phyloP scores from a whole-genome alignment of 352 stramenopile genomes.

The Phytophthora niederhauseri region DNA sequence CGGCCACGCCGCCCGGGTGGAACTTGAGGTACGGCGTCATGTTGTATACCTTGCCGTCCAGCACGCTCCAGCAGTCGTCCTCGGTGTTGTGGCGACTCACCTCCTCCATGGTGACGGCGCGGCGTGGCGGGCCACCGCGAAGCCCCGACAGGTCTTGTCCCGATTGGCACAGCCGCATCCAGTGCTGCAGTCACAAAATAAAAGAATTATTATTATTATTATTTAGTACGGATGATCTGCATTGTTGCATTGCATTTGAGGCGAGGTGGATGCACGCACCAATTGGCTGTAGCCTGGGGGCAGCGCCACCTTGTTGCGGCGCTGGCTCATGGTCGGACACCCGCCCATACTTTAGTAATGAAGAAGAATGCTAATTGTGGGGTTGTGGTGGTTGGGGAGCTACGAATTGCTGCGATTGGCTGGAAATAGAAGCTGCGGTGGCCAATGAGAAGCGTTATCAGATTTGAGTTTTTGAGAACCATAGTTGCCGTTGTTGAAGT shows the following conservation, averaged over 20 bases:
- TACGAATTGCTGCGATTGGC: background rate
- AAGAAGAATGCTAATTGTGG: background rate
- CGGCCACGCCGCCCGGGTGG: constrained; percentile 95
- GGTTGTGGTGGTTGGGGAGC: constrained; percentile 2
- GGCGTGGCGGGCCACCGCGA: constrained; percentile 54
- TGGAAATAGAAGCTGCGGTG: background rate
- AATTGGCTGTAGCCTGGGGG: constrained; percentile 93
- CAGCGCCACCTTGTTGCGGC: constrained; percentile 81
- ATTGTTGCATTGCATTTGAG: background rate
- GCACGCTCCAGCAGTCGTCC: constrained; percentile 94
- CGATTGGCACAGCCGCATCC: constrained; percentile 89
- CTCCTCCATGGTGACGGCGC: constrained; percentile 84
- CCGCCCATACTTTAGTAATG: constrained; percentile 44
- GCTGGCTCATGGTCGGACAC: constrained; percentile 64
- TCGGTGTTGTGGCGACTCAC: constrained; percentile 86
- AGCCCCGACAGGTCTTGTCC: constrained; percentile 89
- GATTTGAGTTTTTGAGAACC: background rate
- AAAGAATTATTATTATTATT: background rate
- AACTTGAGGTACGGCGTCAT: constrained; percentile 97
- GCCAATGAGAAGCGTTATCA: constrained; percentile 3
- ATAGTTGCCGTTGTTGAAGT: background rate
- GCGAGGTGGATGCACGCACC: constrained; percentile 38
- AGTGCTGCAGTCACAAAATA: constrained; percentile 67
- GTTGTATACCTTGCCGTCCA: constrained; percentile 96
- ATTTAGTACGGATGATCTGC: too few species aligned